Evolutionary conservation across 495 filamentous ascomycete genomes (phyloP).

Genomic region (Aspergillus affinis): DNA sequence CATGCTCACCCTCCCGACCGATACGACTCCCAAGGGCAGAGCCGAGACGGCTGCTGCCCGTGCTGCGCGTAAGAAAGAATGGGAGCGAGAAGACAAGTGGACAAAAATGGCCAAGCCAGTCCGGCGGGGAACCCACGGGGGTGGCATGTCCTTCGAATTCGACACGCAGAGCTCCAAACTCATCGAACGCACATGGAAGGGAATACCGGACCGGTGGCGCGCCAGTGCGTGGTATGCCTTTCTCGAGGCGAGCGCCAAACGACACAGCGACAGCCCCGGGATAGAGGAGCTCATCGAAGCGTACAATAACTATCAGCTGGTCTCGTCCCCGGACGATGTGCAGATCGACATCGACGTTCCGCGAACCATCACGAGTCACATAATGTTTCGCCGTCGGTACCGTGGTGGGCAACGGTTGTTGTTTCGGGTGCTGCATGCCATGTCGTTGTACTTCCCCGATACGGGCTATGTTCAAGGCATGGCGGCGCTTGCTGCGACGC

Average conservation of each 20-base stretch:
- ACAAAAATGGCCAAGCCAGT: conserved; percentile 86
- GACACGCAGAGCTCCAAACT: conserved; percentile 81
- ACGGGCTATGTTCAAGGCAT: conserved; percentile 98
- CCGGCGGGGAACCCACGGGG: conserved; percentile 55
- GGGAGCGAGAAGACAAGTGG: conserved; percentile 90
- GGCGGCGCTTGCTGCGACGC: conserved; percentile 88
- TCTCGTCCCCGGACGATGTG: conserved; percentile 83
- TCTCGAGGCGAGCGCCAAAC: conserved; percentile 76
- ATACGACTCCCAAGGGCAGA: conserved; percentile 54
- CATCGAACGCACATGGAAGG: conserved; percentile 93
- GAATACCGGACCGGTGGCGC: conserved; percentile 95
- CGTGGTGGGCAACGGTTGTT: conserved; percentile 86
- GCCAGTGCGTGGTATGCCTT: conserved; percentile 94
- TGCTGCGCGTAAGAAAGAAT: conserved; percentile 74
- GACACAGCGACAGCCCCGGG: conserved; percentile 53
- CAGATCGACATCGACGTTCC: conserved; percentile 98
- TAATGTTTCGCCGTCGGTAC: conserved; percentile 96
- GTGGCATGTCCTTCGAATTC: conserved; percentile 89
- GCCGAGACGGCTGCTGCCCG: conserved; percentile 53
- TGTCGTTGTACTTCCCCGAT: conserved; percentile 87
- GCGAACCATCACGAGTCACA: conserved; percentile 90
- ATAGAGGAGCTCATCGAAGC: conserved; percentile 71
- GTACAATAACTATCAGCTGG: conserved; percentile 67
- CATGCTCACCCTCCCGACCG: conserved; percentile 80
- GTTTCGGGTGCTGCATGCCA: conserved; percentile 87